A percentile compares a stretch with the other conserved stretches of the same genome.
Conservation (phyloP, 108 stramenopile species). For the Cyclotella distinguenda region DNA sequence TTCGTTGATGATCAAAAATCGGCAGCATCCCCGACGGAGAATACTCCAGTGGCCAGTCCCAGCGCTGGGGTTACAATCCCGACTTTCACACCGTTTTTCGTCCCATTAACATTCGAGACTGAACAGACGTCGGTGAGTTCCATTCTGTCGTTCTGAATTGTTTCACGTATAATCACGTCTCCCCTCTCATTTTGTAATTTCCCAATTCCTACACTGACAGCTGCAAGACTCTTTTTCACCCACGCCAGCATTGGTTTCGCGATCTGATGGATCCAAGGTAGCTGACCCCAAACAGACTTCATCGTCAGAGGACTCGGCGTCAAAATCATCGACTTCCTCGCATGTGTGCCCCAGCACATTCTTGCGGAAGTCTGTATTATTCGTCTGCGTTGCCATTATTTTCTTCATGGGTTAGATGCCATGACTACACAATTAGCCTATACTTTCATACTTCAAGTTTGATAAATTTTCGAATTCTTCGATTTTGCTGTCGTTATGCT, state of each 20-base stretch:
- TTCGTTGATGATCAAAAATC: neutral
- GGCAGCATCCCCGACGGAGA: neutral
- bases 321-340: neutral
- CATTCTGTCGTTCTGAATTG: neutral
- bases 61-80: neutral
- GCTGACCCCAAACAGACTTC: neutral
- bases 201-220: neutral
- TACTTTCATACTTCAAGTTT: slow-evolving; percentile 1
- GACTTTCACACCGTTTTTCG: slow-evolving; percentile 20
- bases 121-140: neutral
- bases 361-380: neutral
- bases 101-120: slow-evolving; percentile 13
- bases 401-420: neutral
- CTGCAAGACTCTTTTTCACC: neutral
- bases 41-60: neutral
- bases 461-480: too few species aligned
- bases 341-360: neutral
- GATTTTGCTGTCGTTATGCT: too few species aligned
- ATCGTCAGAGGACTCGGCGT: neutral
- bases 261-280: neutral
- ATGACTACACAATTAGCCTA: neutral
- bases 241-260: neutral
- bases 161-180: neutral
- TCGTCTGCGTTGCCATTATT: neutral
- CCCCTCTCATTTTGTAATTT: neutral